These are phyloP conservation scores for Williopsis jadinii DNA, from an alignment of 1,139 yeast species.

Conservation along the genomic window DNA sequence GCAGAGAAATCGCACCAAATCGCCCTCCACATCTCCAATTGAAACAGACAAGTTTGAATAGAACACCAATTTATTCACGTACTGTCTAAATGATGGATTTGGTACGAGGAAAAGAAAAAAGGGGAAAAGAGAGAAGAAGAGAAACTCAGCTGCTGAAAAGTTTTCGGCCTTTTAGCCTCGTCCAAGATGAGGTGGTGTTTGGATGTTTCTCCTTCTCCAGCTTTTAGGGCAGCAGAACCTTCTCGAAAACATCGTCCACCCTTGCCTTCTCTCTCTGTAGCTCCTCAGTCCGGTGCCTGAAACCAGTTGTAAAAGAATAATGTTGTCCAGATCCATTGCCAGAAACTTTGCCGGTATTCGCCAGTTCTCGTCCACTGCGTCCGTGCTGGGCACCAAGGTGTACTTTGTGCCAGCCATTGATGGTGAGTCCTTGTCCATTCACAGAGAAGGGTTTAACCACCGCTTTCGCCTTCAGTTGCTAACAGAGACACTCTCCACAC, in stretches of 20 bases:
- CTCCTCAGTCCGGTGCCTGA: too few relatives aligned
- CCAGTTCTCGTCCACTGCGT: constrained; percentile 32
- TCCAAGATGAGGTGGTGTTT: background rate
- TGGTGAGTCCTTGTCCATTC: constrained; percentile 26
- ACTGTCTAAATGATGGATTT: constrained; percentile 40
- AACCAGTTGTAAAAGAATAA: background rate
- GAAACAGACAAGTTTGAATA: background rate
- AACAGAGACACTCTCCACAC: background rate
- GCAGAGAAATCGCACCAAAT: too few relatives aligned
- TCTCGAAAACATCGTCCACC: too few relatives aligned
- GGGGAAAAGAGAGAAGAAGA: constrained; percentile 1
- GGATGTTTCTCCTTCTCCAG: background rate
- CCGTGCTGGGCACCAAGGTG: constrained; percentile 35
- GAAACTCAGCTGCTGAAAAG: too few relatives aligned
- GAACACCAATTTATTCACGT: constrained; percentile 26
- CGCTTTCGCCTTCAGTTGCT: background rate
- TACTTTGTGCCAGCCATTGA: constrained; percentile 55
- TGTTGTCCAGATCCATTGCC: constrained; percentile 12
- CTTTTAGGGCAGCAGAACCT: background rate
- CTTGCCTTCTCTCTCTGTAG: too few relatives aligned
- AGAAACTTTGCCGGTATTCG: constrained; percentile 26
- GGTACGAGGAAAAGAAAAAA: constrained; percentile 30
- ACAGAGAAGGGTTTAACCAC: too few relatives aligned
- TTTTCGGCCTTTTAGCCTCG: too few relatives aligned
- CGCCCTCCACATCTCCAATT: too few relatives aligned